phyloP scores from a whole-genome alignment of 768 basidiomycete species.

The Xanthoconium stramineum region DNA sequence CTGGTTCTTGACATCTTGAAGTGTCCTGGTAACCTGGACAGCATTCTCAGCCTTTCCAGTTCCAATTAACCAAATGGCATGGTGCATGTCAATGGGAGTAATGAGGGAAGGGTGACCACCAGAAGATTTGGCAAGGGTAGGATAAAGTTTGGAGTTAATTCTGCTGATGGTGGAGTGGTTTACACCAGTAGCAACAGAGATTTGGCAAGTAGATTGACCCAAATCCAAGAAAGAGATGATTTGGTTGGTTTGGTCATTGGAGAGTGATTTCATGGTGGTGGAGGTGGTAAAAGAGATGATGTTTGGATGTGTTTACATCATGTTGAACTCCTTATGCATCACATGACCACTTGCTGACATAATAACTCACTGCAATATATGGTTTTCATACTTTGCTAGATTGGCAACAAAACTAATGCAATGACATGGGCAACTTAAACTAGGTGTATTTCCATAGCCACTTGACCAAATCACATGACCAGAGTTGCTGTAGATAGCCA shows the following conservation, averaged over 20 bases:
- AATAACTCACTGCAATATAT: not conserved
- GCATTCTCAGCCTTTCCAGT: not conserved
- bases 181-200: not conserved
- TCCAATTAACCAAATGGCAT: too few species aligned
- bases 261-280: not conserved
- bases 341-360: not conserved
- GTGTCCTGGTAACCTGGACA: not conserved
- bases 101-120: too few species aligned
- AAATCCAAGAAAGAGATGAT: not conserved
- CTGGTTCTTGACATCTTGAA: not conserved
- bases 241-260: not conserved
- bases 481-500: too few species aligned
- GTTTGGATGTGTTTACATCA: not conserved
- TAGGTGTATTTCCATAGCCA: too few species aligned
- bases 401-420: not conserved
- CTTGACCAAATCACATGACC: too few species aligned
- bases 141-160: not conserved
- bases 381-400: not conserved
- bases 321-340: not conserved
- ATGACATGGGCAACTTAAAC: too few species aligned
- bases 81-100: not conserved
- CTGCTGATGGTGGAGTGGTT: not conserved
- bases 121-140: too few species aligned
- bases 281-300: not conserved
- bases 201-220: not conserved